Evolutionary conservation across 441 rosid genomes (phyloP), one percentile per base, ranked within the genome.

Genomic region (Euphorbia schlechtendalii): DNA sequence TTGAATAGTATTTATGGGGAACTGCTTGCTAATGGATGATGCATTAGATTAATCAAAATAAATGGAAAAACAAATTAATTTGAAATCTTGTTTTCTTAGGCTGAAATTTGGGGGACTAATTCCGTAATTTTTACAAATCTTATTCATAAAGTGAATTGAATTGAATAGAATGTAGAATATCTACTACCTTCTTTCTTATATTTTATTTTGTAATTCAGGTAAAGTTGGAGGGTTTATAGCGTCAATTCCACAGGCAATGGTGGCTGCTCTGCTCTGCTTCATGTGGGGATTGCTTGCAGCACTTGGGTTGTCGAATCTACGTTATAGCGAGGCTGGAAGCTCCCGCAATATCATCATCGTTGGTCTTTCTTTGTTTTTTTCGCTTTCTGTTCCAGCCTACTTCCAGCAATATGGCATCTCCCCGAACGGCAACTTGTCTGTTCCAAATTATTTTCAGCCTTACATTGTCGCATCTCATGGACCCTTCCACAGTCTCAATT

Each of bases 271-370:
- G 59, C 92, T 93, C 36, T 90, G 99, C 80, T 86, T 86, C 81
- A 93, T 93, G 99, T 93, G 96, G 97, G 99, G 89, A 60, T 82
- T 90, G 96, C 90, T 92, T 69, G 66, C 94, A 8, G 98, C 98
- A 24, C 81, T 90, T 67, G 98, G 98, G 60, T 75, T 92, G 71
- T 93, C 99, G 20, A 93, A 93, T 77, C 83, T 93, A 48, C 90
- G 99, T 2, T 93, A 93, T 38, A 93, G 97, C 56, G 99, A 90
- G 77, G 99, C 97, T 36, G 99, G 99, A 74, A 93, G 99, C 81
- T 93, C 99, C 0, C 73, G 99, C 56, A 93, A 93, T 54, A 93
- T 93, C 67, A 93, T 93, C 67, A 88, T 93, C 21, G 95, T 93
- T 17, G 99, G 99, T 64, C 73, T 90, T 54, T 88, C 96, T 51